A percentile compares a stretch with the other conserved stretches of the same genome.
These are phyloP conservation scores for Pleurostoma richardsiae DNA, from an alignment of 2,329 filamentous ascomycete species.

Conservation along the genomic window DNA sequence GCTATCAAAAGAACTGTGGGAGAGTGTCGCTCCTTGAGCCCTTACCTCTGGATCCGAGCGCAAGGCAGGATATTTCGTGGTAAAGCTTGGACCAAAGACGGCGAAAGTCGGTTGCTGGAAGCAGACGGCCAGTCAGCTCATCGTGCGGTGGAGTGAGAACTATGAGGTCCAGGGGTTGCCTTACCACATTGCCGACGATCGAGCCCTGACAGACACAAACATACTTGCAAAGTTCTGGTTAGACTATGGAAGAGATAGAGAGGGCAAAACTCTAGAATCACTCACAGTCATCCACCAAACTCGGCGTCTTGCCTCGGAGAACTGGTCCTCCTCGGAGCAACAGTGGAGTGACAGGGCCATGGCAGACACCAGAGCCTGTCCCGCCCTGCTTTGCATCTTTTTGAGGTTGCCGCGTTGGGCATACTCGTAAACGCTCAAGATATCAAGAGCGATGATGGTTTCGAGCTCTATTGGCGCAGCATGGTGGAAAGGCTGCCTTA, in stretches of 20 bases:
- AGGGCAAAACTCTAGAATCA: neutral
- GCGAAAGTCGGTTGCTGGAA: slow-evolving; percentile 35
- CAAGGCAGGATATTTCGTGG: slow-evolving; percentile 34
- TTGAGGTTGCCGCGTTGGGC: slow-evolving; percentile 46
- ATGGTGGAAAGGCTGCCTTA: slow-evolving; percentile 36
- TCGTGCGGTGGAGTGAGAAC: neutral
- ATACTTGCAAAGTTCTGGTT: slow-evolving; percentile 24
- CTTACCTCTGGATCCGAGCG: slow-evolving; percentile 33
- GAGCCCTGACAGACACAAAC: slow-evolving; percentile 43
- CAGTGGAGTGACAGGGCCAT: slow-evolving; percentile 38
- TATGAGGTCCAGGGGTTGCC: slow-evolving; percentile 3
- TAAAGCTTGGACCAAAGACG: slow-evolving; percentile 36
- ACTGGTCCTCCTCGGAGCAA: slow-evolving; percentile 29
- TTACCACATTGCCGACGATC: slow-evolving; percentile 44
- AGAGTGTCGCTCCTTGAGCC: neutral
- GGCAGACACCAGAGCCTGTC: slow-evolving; percentile 39
- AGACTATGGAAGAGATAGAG: neutral
- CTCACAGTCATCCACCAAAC: slow-evolving; percentile 49
- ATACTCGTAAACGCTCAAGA: slow-evolving; percentile 48
- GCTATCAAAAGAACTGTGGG: neutral
- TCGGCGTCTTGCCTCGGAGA: slow-evolving; percentile 37
- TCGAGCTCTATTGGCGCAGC: slow-evolving; percentile 39
- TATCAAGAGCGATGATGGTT: slow-evolving; percentile 38
- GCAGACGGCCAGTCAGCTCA: neutral
- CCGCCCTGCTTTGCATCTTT: slow-evolving; percentile 43